A percentile compares a stretch with the other conserved stretches of the same genome.
These are phyloP conservation scores for Gyrodon lividus DNA, from an alignment of 768 basidiomycete genomes.

Conservation along the genomic window DNA sequence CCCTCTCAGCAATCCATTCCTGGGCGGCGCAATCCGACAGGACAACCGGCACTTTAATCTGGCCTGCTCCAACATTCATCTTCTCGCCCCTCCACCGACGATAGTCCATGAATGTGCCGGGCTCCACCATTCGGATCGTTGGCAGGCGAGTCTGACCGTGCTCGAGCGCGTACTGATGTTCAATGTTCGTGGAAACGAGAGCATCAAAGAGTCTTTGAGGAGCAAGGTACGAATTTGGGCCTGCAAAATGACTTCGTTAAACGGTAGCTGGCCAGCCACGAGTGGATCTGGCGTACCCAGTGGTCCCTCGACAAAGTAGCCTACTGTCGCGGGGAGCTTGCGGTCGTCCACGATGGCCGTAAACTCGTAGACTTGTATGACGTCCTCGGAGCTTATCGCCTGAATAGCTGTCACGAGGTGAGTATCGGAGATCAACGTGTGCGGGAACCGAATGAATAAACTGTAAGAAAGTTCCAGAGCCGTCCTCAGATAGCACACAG, in stretches of 20 bases:
- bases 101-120: conserved; percentile 19
- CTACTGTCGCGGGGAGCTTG: neutral
- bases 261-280: neutral
- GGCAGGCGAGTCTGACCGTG: conserved; percentile 8
- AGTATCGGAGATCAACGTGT: conserved; percentile 6
- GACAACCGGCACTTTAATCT: conserved; percentile 18
- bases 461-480: neutral
- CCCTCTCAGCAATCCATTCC: conserved; percentile 22
- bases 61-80: neutral
- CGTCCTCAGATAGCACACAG: neutral
- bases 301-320: conserved; percentile 19
- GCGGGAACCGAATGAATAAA: conserved; percentile 6
- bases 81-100: conserved; percentile 13
- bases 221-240: conserved; percentile 1
- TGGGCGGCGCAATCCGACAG: neutral
- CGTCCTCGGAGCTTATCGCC: neutral
- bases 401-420: conserved; percentile 9
- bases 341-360: conserved; percentile 17
- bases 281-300: conserved; percentile 1
- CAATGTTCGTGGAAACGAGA: neutral
- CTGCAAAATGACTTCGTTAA: neutral
- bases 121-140: conserved; percentile 20
- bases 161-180: neutral
- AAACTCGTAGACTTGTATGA: conserved; percentile 13
- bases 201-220: conserved; percentile 9